phyloP scores from a whole-genome alignment of 148 eudicot genomes.

The Camellia lanceoleosa region DNA sequence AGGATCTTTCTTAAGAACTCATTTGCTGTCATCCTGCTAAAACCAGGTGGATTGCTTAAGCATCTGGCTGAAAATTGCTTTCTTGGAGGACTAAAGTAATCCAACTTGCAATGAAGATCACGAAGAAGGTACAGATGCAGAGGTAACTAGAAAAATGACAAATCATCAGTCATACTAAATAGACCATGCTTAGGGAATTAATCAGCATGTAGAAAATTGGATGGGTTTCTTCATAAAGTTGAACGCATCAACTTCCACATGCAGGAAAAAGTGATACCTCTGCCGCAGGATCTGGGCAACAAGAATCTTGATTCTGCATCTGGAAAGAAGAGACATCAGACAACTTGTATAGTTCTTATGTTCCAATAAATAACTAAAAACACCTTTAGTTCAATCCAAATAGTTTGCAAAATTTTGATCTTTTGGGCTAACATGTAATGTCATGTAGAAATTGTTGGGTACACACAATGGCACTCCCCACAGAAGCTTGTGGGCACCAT shows the following conservation, averaged over 20 bases:
- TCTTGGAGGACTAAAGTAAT: slow-evolving; percentile 31
- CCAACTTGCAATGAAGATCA: slow-evolving; percentile 51
- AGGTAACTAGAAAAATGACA: slow-evolving; percentile 38
- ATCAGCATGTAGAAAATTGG: not conserved
- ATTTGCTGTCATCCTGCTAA: slow-evolving; percentile 24
- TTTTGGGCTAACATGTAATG: not conserved
- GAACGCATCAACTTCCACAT: not conserved
- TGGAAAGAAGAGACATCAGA: slow-evolving; percentile 19
- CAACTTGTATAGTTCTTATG: not conserved
- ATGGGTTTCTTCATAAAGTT: not conserved
- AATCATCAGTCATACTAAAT: not conserved
- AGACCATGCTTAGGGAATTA: slow-evolving; percentile 9
- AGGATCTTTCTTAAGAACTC: slow-evolving; percentile 41
- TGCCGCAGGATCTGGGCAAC: slow-evolving; percentile 51
- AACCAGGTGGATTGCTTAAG: slow-evolving; percentile 31
- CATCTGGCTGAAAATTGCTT: slow-evolving; percentile 28
- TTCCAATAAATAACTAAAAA: not conserved
- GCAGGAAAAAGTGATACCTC: slow-evolving; percentile 33
- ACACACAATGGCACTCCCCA: no score
- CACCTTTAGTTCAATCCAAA: not conserved
- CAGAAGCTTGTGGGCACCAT: no score
- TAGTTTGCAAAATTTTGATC: not conserved
- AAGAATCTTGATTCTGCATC: slow-evolving; percentile 42
- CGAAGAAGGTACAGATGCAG: slow-evolving; percentile 54
- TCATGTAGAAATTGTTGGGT: not conserved